These are phyloP conservation scores for Tranzscheliella williamsii DNA, from an alignment of 1,284 basidiomycete genomes.

Conservation along the genomic window DNA sequence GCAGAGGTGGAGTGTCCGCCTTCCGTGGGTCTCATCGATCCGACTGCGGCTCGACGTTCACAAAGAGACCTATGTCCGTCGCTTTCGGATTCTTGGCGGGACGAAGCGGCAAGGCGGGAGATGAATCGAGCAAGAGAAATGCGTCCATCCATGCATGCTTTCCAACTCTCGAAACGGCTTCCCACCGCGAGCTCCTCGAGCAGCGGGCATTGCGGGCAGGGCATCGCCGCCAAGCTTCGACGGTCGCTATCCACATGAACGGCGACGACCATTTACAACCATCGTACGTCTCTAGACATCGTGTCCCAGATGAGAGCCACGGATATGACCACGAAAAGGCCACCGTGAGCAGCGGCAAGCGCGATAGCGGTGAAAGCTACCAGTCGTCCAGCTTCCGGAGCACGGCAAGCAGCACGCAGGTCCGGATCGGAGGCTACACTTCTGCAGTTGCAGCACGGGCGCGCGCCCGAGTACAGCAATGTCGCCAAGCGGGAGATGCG, in stretches of 20 bases:
- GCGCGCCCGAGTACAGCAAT: conserved; percentile 6
- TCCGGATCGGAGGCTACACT: conserved; percentile 33
- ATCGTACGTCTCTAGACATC: too few relatives aligned
- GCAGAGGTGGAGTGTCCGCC: too few relatives aligned
- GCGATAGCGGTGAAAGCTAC: conserved; percentile 10
- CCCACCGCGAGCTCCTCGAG: conserved; percentile 28
- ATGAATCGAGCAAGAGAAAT: background rate
- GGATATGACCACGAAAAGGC: too few relatives aligned
- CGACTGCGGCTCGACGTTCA: too few relatives aligned
- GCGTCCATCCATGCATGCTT: conserved; percentile 29
- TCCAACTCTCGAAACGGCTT: conserved; percentile 29
- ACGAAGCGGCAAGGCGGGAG: conserved; percentile 8
- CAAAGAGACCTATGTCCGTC: too few relatives aligned
- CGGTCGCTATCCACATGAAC: conserved; percentile 26
- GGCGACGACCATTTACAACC: too few relatives aligned
- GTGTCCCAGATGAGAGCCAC: too few relatives aligned
- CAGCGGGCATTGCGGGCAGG: conserved; percentile 19
- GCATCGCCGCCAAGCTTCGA: conserved; percentile 8
- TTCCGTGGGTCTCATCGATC: too few relatives aligned
- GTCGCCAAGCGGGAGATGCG: background rate
- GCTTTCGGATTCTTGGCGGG: too few relatives aligned
- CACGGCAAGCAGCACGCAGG: conserved; percentile 19
- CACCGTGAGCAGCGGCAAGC: conserved; percentile 1
- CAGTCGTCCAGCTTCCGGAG: conserved; percentile 13
- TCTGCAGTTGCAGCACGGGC: conserved; percentile 18